Conservation (phyloP, 306 rosid species). For the Argentina anserina region DNA sequence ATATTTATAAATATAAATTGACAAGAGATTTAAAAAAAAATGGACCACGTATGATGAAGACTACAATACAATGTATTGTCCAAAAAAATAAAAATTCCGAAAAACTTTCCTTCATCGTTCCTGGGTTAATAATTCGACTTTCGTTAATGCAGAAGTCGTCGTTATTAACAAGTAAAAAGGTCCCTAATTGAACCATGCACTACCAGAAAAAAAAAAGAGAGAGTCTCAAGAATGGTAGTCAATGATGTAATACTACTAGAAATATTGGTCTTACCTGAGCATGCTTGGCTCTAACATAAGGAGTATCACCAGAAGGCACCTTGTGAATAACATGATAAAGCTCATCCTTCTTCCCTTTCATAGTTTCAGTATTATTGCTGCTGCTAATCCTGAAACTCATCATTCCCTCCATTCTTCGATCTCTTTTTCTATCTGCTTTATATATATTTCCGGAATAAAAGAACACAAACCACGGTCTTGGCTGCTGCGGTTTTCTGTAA, state of each 20-base stretch:
- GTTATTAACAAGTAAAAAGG: background rate
- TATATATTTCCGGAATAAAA: background rate
- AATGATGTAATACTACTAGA: background rate
- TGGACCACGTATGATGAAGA: background rate
- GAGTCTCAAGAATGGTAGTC: background rate
- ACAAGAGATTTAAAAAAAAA: background rate
- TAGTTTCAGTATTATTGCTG: background rate
- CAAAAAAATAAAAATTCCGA: too few relatives aligned
- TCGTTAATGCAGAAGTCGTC: background rate
- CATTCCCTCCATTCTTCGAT: background rate
- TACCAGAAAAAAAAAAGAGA: too few relatives aligned
- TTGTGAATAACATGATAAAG: slow-evolving; percentile 80
- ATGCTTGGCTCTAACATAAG: slow-evolving; percentile 89
- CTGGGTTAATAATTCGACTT: background rate
- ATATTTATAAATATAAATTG: too few relatives aligned
- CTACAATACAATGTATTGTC: too few relatives aligned
- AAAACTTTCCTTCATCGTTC: background rate
- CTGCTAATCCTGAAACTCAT: slow-evolving; percentile 19
- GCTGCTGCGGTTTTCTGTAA: background rate
- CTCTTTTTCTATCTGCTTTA: background rate
- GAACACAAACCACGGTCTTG: background rate
- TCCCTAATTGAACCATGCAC: background rate
- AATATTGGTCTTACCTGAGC: slow-evolving; percentile 61
- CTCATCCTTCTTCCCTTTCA: slow-evolving; percentile 53
- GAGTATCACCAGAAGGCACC: slow-evolving; percentile 75